Evolutionary conservation across 305 asterid species (phyloP), one percentile per base, ranked within the genome.

Genomic region (Withania somnifera): DNA sequence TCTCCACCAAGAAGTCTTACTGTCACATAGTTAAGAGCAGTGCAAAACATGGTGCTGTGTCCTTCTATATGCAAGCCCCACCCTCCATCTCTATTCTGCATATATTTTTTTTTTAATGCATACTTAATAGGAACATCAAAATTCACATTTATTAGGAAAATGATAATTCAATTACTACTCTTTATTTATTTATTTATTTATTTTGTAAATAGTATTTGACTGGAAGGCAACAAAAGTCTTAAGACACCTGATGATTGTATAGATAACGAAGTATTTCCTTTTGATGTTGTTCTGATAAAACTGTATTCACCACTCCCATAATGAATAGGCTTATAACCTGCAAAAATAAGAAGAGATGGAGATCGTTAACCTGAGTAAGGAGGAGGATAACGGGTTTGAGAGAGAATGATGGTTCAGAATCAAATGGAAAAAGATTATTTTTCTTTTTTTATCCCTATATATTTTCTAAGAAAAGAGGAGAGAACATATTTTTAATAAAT

Each of bases 1-100:
- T 88, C 91, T 19, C 95, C 97, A 0, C 93, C 94, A 0, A 91
- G 82, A 26, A 92, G 87, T 87, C 97, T 77, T 38, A 91, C 71
- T 3, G 84, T 81, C 6, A 88, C 90, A 50, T 90, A 93, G 34
- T 84, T 93, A 8, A 89, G 89, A 77, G 84, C 87, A 0, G 94
- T 86, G 54, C 95, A 66, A 11, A 93, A 85, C 95, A 93, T 91
- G 85, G 88, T 82, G 86, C 94, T 93, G 38, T 52, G 86, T 50
- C 90, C 95, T 85, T 90, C 92, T 20, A 93, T 84, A 75, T 93
- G 93, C 84, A 93, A 78, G 3, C 93, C 97, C 97, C 97, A 93
- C 8, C 97, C 95, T 67, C 97, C 95, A 89, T 92, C 97, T 19
- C 28, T 52, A 34, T 92, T 92, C 97, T 92, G 76, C 79, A 50